Evolutionary conservation across 1,284 basidiomycete species (phyloP), one percentile per base, ranked within the genome.

Genomic region (Malassezia psittaci): DNA sequence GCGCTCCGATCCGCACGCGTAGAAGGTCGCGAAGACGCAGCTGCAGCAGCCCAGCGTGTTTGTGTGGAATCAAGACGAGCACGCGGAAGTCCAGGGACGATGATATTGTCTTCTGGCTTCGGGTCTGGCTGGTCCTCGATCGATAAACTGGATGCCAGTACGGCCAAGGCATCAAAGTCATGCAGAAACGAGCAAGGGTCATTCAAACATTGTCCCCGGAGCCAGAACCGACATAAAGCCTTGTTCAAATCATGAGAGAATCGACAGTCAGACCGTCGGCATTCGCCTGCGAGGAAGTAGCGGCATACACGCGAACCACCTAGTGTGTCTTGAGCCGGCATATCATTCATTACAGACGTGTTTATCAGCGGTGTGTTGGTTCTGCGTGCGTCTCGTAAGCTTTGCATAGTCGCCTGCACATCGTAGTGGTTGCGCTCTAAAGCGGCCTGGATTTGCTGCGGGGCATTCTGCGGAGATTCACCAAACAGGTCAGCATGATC

Each of bases 211-310:
- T 90, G 90, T 4, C 93, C 93, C 48, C 90, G 83, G 39, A 99
- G 81, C 93, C 93, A 99, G 79, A 96, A 98, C 34, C 93, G 86
- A 76, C 90, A 96, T 19, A 96, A 77, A 0, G 91, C 91, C 38
- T 74, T 73, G 49, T 72, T 70, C 12, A 77, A 63, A 39, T 77
- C 76, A 53, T 78, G 77, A 33, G 73, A 76, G 79, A 96, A 99
- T 57, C 91, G 84, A 78, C 94, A 98, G 77, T 99, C 93, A 48
- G 89, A 87, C 49, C 93, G 79, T 52, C 96, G 79, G 74, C 93
- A 98, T 76, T 96, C 91, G 16, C 94, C 94, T 7, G 89, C 88
- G 36, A 98, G 81, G 76, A 90, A 98, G 76, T 96, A 98, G 54
- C 94, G 81, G 75, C 93, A 98, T 38, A 98, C 90, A 52, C 78